Evolutionary conservation across 2,329 filamentous ascomycete species (phyloP), one percentile per base, ranked within the genome.

Genomic region (Penicillium occitanis): DNA sequence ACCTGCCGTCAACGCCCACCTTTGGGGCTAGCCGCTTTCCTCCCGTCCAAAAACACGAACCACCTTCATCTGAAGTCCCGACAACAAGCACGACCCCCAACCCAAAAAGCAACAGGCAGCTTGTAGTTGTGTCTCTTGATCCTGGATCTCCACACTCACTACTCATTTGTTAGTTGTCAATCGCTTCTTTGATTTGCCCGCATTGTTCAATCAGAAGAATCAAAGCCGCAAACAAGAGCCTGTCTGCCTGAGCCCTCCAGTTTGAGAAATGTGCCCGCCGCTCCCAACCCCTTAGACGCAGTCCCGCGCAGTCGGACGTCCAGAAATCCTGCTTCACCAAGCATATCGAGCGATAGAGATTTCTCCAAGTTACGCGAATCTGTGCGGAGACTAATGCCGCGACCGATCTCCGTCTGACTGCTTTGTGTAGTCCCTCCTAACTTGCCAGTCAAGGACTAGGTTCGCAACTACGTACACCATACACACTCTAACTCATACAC

Each of bases 241-340:
- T 57, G 30, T 37, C 33, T 57, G 53, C 6, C 50, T n/a, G 25
- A 33, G 50, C 11, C 33, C 33, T 14, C 53, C 53, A 37, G 10
- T 57, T 14, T 33, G 33, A 37, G 33, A 37, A 33, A 57, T 57
- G 53, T 14, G 33, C 33, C 33, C 19, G 19, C 19, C 19, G n/a
- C 53, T 57, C 22, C 33, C 61, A 63, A 30, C 61, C 61, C 61
- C 48, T 42, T 61, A 61, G 59, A 46, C 46, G 59, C 59, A 50
- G 59, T 57, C 19, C 53, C 25, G 33, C 30, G 51, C 51, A 19
- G 51, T 40, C 53, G 19, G 53, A 37, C 53, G n/a, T 57, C 53
- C 33, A 22, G 33, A 57, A 25, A 13, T 40, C 53, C 33, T 57
- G 30, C 51, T 19, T 19, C 51, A 55, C 1, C 17, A 53, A 13